A percentile compares a stretch with the other conserved stretches of the same genome.
Evolutionary conservation across 208 protist genomes (phyloP).

Genomic region (Herpetomonas samuelpessoai): DNA sequence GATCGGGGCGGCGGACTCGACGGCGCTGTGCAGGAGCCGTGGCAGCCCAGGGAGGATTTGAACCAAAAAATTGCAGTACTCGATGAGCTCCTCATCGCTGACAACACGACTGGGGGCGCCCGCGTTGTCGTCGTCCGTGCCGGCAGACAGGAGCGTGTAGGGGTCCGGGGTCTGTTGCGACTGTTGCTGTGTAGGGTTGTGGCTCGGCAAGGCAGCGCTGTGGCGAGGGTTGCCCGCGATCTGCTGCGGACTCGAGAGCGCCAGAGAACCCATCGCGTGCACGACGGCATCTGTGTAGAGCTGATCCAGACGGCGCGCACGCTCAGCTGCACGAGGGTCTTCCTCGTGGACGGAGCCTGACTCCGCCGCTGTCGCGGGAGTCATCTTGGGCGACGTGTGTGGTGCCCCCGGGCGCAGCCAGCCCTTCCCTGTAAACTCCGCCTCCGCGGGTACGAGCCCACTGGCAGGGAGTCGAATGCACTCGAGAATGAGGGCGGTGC

Average conservation of each 20-base stretch:
- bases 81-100: conserved; percentile 61
- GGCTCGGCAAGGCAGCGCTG: not conserved
- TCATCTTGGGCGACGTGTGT: too few species aligned
- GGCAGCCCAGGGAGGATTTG: conserved; percentile 71
- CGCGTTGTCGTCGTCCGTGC: not conserved
- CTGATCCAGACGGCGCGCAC: not conserved
- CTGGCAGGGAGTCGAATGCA: conserved; percentile 15
- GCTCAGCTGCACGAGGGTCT: too few species aligned
- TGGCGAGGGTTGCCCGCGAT: conserved; percentile 3
- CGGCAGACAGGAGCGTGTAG: too few species aligned
- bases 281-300: not conserved
- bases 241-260: not conserved
- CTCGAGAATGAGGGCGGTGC: conserved; percentile 29
- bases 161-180: too few species aligned
- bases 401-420: too few species aligned
- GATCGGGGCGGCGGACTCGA: not conserved
- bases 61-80: conserved; percentile 58
- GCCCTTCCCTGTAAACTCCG: conserved; percentile 19
- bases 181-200: too few species aligned
- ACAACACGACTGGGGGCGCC: conserved; percentile 7
- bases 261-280: not conserved
- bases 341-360: not conserved
- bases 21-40: conserved; percentile 40
- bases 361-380: not conserved
- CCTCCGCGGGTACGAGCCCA: conserved; percentile 25